Evolutionary conservation across 192 early-diverging fungal genomes (phyloP).

Genomic region (Pecoramyces ruminantium): DNA sequence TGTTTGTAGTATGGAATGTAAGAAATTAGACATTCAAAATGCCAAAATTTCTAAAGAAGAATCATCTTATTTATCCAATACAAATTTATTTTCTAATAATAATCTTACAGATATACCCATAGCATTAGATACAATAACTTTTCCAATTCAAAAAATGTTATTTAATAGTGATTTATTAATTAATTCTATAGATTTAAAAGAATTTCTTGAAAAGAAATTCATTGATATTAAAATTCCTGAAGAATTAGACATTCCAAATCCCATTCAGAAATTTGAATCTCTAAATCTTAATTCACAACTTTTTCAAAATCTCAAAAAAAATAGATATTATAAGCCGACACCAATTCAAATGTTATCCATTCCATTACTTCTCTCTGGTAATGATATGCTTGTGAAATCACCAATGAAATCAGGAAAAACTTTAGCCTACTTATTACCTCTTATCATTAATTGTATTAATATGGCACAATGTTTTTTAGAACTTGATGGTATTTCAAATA

Average conservation of each 20-base stretch:
- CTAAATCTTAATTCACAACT: background rate
- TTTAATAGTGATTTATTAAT: background rate
- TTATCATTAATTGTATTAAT: background rate
- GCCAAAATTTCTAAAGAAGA: background rate
- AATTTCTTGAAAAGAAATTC: background rate
- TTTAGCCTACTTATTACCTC: background rate
- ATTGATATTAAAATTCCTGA: background rate
- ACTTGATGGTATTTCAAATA: background rate
- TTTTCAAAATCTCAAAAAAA: background rate
- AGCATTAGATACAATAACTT: background rate
- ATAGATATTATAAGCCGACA: background rate
- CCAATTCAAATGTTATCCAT: background rate
- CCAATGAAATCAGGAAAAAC: background rate
- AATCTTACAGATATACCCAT: background rate
- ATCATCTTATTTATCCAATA: slow-evolving; percentile 12
- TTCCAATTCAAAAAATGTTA: background rate
- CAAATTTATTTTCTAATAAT: slow-evolving; percentile 13
- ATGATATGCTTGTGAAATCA: background rate
- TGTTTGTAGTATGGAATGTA: slow-evolving; percentile 27
- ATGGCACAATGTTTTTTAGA: background rate
- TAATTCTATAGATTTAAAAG: background rate
- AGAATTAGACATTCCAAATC: background rate
- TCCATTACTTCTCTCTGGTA: background rate
- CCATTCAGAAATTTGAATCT: background rate
- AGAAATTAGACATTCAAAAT: slow-evolving; percentile 10